A percentile compares a stretch with the other conserved stretches of the same genome.
Conservation (phyloP, 768 basidiomycete species). For the Amanita exitialis region DNA sequence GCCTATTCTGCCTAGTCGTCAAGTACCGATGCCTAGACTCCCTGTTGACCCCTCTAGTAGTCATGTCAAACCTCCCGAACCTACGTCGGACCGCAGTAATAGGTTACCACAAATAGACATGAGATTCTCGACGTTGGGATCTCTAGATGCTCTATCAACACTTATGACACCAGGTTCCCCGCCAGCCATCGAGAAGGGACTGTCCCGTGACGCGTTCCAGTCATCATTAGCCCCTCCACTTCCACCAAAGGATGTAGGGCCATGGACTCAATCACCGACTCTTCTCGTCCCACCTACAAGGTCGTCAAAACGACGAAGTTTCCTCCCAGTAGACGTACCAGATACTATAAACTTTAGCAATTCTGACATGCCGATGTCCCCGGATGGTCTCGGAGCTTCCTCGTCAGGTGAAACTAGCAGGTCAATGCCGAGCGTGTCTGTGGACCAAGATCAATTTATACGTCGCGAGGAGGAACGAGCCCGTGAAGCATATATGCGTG, state of each 20-base stretch:
- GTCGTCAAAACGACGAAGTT: constrained; percentile 72
- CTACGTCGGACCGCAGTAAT: constrained; percentile 23
- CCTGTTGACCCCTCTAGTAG: constrained; percentile 18
- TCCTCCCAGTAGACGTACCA: constrained; percentile 74
- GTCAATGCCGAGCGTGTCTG: constrained; percentile 35
- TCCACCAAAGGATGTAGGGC: neutral
- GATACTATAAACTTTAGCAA: constrained; percentile 42
- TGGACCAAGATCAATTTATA: constrained; percentile 37
- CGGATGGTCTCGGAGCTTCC: constrained; percentile 51
- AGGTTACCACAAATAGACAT: constrained; percentile 56
- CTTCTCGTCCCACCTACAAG: constrained; percentile 38
- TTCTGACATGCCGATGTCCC: constrained; percentile 23
- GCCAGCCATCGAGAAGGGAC: constrained; percentile 14
- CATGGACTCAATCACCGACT: constrained; percentile 12
- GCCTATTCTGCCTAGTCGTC: constrained; percentile 23
- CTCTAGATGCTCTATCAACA: constrained; percentile 37
- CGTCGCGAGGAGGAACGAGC: constrained; percentile 65
- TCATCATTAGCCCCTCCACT: constrained; percentile 13
- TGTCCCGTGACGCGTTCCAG: constrained; percentile 19
- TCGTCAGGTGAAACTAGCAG: constrained; percentile 31
- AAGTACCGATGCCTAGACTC: constrained; percentile 17
- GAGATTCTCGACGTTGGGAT: constrained; percentile 63
- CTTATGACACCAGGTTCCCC: constrained; percentile 21
- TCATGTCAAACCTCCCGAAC: constrained; percentile 14
- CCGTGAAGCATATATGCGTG: constrained; percentile 65